Evolutionary conservation across 1,139 yeast genomes (phyloP).

Genomic region (Dujonia santamariae): DNA sequence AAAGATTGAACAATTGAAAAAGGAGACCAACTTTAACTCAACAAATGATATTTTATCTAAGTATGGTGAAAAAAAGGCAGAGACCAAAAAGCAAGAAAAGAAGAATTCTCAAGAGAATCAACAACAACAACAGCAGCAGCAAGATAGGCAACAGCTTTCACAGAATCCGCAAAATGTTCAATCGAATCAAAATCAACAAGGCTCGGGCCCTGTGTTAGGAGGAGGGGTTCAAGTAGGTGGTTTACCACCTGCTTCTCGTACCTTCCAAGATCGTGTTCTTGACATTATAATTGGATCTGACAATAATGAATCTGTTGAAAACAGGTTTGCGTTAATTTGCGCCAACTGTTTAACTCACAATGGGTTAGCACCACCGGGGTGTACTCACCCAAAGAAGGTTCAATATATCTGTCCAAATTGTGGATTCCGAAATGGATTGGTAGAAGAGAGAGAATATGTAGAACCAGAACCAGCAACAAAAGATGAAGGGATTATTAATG

Average conservation of each 20-base stretch:
- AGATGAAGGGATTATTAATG: not conserved
- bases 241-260: constrained; percentile 11
- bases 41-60: constrained; percentile 71
- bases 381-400: constrained; percentile 49
- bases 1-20: constrained; percentile 73
- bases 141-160: constrained; percentile 1
- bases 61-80: constrained; percentile 40
- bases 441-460: not conserved
- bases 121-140: constrained; percentile 7
- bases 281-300: constrained; percentile 70
- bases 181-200: not conserved
- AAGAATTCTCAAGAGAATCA: not conserved
- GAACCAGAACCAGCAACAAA: too few relatives aligned
- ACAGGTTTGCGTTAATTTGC: constrained; percentile 75
- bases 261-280: constrained; percentile 42
- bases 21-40: constrained; percentile 71
- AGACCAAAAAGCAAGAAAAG: not conserved
- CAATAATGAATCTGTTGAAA: constrained; percentile 57
- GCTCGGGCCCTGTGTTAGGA: not conserved
- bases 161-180: not conserved
- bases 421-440: constrained; percentile 52
- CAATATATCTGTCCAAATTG: constrained; percentile 73
- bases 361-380: constrained; percentile 79
- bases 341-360: constrained; percentile 63
- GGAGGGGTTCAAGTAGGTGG: not conserved